Percentiles rank a stretch among this genome's conserved stretches.
Evolutionary conservation across 805 yeast species (phyloP).

Genomic region (Teunomyces kruisii): DNA sequence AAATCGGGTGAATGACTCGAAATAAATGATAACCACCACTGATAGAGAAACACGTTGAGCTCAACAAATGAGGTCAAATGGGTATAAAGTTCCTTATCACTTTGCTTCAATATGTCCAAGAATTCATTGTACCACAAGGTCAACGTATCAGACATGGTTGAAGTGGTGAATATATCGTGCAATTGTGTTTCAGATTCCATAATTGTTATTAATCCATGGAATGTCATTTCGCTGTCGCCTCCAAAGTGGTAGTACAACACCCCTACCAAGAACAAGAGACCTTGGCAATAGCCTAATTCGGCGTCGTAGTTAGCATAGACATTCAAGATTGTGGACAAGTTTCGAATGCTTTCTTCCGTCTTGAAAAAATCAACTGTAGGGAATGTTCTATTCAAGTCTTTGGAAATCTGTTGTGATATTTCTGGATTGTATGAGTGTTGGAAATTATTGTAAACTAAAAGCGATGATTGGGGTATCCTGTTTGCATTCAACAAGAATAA

Average conservation of each 20-base stretch:
- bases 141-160: slow-evolving; percentile 55
- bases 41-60: slow-evolving; percentile 51
- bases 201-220: slow-evolving; percentile 52
- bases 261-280: slow-evolving; percentile 62
- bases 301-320: slow-evolving; percentile 64
- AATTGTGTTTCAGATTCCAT: slow-evolving; percentile 57
- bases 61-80: slow-evolving; percentile 47
- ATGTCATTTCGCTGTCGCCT: slow-evolving; percentile 39
- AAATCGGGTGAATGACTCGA: slow-evolving; percentile 60
- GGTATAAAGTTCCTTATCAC: slow-evolving; percentile 38
- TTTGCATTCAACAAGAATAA: slow-evolving; percentile 30
- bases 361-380: slow-evolving; percentile 53
- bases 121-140: slow-evolving; percentile 54
- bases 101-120: slow-evolving; percentile 37
- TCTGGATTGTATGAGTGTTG: slow-evolving; percentile 43
- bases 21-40: slow-evolving; percentile 64
- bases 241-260: slow-evolving; percentile 47
- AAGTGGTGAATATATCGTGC: slow-evolving; percentile 49
- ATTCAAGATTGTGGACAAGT: slow-evolving; percentile 54
- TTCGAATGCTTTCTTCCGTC: slow-evolving; percentile 39
- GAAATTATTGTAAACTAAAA: slow-evolving; percentile 35
- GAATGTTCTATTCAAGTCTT: slow-evolving; percentile 62
- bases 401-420: slow-evolving; percentile 45
- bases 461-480: slow-evolving; percentile 34
- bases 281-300: slow-evolving; percentile 70